phyloP scores from a whole-genome alignment of 1,139 yeast species.

The Casaregolazyma suthepensis region DNA sequence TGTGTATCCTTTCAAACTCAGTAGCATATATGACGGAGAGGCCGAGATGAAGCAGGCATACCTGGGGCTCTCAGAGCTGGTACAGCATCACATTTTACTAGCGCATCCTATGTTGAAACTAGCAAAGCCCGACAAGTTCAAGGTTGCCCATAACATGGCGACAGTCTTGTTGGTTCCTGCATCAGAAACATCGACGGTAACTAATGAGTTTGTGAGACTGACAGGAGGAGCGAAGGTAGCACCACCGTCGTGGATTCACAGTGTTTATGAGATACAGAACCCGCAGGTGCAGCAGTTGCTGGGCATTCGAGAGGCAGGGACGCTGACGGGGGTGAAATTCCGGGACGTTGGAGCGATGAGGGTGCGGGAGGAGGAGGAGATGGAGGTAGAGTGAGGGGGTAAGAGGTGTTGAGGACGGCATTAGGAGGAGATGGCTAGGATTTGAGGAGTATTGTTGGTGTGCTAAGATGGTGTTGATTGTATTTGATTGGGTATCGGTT shows the following conservation, averaged over 20 bases:
- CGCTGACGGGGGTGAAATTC: constrained; percentile 25
- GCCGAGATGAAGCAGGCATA: constrained; percentile 41
- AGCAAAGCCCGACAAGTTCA: constrained; percentile 24
- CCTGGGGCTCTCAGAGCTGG: constrained; percentile 75
- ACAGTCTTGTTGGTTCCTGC: constrained; percentile 58
- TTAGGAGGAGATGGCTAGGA: no score
- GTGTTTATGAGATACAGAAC: constrained; percentile 40
- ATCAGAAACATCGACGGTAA: constrained; percentile 38
- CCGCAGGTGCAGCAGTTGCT: constrained; percentile 25
- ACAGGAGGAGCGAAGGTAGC: constrained; percentile 69
- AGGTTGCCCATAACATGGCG: constrained; percentile 72
- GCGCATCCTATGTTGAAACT: constrained; percentile 51
- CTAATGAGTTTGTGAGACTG: constrained; percentile 62
- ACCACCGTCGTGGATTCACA: constrained; percentile 83
- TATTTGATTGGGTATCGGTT: no score
- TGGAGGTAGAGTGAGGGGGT: constrained; percentile 10
- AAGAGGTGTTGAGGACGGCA: no score
- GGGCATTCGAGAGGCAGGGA: constrained; percentile 20
- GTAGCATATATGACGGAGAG: constrained; percentile 26
- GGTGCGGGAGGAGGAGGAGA: constrained; percentile 3
- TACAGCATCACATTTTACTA: constrained; percentile 73
- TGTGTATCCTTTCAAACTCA: constrained; percentile 85
- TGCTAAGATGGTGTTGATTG: no score
- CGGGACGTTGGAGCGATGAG: constrained; percentile 27
- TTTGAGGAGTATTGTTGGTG: no score